Evolutionary conservation across 768 basidiomycete genomes (phyloP), one percentile per base, ranked within the genome.

Genomic region (Lyophyllum shimeji): DNA sequence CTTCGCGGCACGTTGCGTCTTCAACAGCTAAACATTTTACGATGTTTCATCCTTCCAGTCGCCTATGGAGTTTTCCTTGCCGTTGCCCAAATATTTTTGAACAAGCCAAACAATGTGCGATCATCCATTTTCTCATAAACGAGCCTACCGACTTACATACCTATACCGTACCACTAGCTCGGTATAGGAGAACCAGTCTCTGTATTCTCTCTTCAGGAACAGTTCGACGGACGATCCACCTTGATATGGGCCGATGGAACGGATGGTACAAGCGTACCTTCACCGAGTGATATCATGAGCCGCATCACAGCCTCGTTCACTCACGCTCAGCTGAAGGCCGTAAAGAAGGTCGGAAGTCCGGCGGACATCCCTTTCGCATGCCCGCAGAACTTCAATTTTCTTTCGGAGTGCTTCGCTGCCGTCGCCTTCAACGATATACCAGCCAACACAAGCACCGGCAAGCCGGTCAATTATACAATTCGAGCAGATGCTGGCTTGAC

Each of bases 181-280:
- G 87, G 86, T 29, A 66, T 89, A n/a, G 88, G 87, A 4, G 65
- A 76, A 25, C 75, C 85, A 0, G 68, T 76, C 3, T 78, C 83
- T 6, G 74, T 89, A 13, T 71, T 69, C 40, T 61, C 74, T 45
- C 69, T 90, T 6, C 63, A 71, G 27, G 68, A 72, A 34, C 74
- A 76, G 56, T 88, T 84, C 59, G 80, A 85, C 53, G 78, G 78
- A 11, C 79, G 80, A 13, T 69, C 77, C 21, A 53, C 77, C 2
- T 67, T 90, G 3, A 65, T 87, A 55, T 92, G 90, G 90, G 81
- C 82, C 0, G 89, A 90, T 62, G 79, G 74, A 12, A 88, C 87
- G 1, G 77, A 82, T 55, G 81, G 82, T 12, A 74, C 73, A 1
- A 80, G 80, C 47, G 69, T 71, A 7, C 84, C 86, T 1, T 76